These are phyloP conservation scores for Metschnikowia borealis DNA, from an alignment of 805 yeast genomes.

Conservation along the genomic window DNA sequence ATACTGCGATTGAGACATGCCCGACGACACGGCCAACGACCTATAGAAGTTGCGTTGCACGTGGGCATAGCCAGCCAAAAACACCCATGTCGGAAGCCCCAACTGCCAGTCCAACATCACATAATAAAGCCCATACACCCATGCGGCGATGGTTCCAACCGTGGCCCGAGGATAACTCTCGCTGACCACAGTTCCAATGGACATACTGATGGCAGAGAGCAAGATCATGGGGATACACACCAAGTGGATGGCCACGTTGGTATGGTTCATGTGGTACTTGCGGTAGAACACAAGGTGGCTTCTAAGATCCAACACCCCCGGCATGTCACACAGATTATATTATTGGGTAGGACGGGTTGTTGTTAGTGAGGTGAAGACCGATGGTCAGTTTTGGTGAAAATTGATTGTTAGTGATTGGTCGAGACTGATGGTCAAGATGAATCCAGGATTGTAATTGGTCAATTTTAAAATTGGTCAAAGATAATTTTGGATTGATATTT, in stretches of 20 bases:
- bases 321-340: not conserved
- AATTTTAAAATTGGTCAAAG: too few species aligned
- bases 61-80: conserved; percentile 23
- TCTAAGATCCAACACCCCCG: conserved; percentile 25
- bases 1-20: conserved; percentile 18
- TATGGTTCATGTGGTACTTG: conserved; percentile 34
- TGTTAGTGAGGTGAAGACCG: too few species aligned
- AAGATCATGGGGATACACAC: conserved; percentile 78
- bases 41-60: conserved; percentile 21
- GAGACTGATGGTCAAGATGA: too few species aligned
- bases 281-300: conserved; percentile 38
- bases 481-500: too few species aligned
- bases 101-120: conserved; percentile 47
- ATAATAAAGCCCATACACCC: conserved; percentile 57
- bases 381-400: too few species aligned
- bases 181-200: conserved; percentile 6
- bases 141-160: conserved; percentile 43
- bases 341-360: too few species aligned
- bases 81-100: conserved; percentile 29
- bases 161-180: conserved; percentile 32
- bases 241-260: conserved; percentile 73
- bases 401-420: too few species aligned
- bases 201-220: conserved; percentile 45
- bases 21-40: conserved; percentile 4
- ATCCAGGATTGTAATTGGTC: too few species aligned